Evolutionary conservation across 495 filamentous ascomycete genomes (phyloP), one percentile per base, ranked within the genome.

Genomic region (Penicillium longicatenatum): DNA sequence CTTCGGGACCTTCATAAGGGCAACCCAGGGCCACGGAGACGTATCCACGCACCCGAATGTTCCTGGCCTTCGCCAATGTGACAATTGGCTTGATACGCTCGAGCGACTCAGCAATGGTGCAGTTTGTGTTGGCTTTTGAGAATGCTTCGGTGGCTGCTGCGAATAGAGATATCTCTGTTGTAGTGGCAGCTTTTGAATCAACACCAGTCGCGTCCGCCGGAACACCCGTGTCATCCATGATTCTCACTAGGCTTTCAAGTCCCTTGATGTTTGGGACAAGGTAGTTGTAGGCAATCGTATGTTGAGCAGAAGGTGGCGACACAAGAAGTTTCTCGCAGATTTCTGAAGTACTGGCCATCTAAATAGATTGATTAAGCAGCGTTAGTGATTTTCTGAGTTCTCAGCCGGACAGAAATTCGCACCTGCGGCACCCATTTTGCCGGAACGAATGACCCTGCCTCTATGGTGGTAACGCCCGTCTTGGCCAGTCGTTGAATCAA

Each of bases 391-490:
- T 39, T 16, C 24, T 17, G 7, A n/a, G 7, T 11, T n/a, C 12
- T 2, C n/a, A 12, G 14, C 0, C 4, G 12, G 12, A 3, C 29
- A 6, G 39, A 43, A 26, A n/a, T 52, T 26, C 74, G 59, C 70
- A 94, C 92, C 83, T 97, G 95, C 26, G 94, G 94, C 20, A 97
- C 92, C 94, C 94, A 98, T 89, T 96, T 97, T 8, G 92, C 93
- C 50, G 89, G 83, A 8, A 98, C 93, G 70, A 98, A 98, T 3
- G 91, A 92, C 2, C 94, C 94, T 21, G 94, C 94, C 72, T 98
- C 94, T 60, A 98, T 97, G 44, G 88, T 89, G 4, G 80, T 82
- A 20, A 98, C 76, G 1, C 94, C 94, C 0, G 93, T 94, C 63
- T 83, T 84, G n/a, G 92, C 89, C 42, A 98, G 76, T 54, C 84